Evolutionary conservation across 2,329 filamentous ascomycete species (phyloP).

Genomic region (Chalaropsis ovoidea): DNA sequence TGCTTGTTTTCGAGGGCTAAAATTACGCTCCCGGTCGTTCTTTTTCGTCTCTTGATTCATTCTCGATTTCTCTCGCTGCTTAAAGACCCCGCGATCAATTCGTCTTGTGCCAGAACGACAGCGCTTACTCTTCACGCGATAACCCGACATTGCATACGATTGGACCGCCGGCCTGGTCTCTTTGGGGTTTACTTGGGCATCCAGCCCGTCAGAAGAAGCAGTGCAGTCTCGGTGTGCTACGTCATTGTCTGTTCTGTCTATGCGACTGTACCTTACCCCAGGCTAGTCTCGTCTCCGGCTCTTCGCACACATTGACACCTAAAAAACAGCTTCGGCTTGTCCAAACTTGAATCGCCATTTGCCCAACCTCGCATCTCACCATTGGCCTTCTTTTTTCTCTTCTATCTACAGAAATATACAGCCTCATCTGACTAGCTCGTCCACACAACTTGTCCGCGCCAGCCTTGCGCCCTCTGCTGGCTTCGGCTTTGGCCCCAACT

Average conservation of each 20-base stretch:
- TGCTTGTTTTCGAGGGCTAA: neutral
- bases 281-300: neutral
- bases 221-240: constrained; percentile 1
- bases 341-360: neutral
- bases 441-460: neutral
- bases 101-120: neutral
- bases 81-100: neutral
- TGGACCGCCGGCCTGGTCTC: neutral
- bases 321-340: neutral
- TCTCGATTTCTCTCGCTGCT: neutral
- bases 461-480: constrained; percentile 6
- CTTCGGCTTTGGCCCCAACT: constrained; percentile 3
- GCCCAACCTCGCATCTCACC: neutral
- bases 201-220: neutral
- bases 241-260: constrained; percentile 10
- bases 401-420: neutral
- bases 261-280: constrained; percentile 1
- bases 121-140: constrained; percentile 2
- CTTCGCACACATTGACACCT: neutral
- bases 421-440: neutral
- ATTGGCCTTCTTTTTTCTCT: neutral
- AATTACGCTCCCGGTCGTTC: neutral
- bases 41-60: neutral
- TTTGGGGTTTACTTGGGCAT: constrained; percentile 1
- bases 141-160: neutral